Percentiles rank a stretch among this genome's conserved stretches.
Evolutionary conservation across 805 yeast species (phyloP).

Genomic region (Starmera dryadoides): DNA sequence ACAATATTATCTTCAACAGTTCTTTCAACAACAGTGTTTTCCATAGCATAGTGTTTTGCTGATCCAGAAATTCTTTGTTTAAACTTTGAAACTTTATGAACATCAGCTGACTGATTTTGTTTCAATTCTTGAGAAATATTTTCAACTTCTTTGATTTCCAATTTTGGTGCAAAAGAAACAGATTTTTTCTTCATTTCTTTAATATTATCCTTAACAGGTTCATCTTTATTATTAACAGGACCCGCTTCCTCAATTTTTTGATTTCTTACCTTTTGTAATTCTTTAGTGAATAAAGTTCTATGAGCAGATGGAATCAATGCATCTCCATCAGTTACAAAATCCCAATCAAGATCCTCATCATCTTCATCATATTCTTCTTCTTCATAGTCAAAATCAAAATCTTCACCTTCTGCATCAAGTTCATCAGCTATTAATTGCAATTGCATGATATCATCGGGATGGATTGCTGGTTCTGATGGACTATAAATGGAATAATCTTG

Average conservation of each 20-base stretch:
- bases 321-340: conserved; percentile 5
- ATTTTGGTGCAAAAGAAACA: conserved; percentile 45
- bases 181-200: conserved; percentile 28
- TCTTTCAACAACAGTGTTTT: not conserved
- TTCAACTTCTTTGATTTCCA: conserved; percentile 55
- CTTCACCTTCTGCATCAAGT: conserved; percentile 25
- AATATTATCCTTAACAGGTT: conserved; percentile 16
- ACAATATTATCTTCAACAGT: conserved; percentile 3
- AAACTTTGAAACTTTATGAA: conserved; percentile 13
- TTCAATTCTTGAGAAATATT: conserved; percentile 43
- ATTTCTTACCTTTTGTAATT: conserved; percentile 13
- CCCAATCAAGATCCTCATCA: conserved; percentile 17
- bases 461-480: conserved; percentile 21
- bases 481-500: not conserved
- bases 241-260: conserved; percentile 11
- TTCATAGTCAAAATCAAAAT: conserved; percentile 24
- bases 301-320: conserved; percentile 14
- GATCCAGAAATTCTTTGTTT: conserved; percentile 6
- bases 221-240: conserved; percentile 3
- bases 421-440: conserved; percentile 49
- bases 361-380: conserved; percentile 28
- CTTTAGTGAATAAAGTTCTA: conserved; percentile 13
- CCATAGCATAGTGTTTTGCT: not conserved
- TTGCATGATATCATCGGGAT: conserved; percentile 40
- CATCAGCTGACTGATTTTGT: conserved; percentile 15